phyloP scores from a whole-genome alignment of 2,329 filamentous ascomycete genomes.

The Colletotrichum destructivum region DNA sequence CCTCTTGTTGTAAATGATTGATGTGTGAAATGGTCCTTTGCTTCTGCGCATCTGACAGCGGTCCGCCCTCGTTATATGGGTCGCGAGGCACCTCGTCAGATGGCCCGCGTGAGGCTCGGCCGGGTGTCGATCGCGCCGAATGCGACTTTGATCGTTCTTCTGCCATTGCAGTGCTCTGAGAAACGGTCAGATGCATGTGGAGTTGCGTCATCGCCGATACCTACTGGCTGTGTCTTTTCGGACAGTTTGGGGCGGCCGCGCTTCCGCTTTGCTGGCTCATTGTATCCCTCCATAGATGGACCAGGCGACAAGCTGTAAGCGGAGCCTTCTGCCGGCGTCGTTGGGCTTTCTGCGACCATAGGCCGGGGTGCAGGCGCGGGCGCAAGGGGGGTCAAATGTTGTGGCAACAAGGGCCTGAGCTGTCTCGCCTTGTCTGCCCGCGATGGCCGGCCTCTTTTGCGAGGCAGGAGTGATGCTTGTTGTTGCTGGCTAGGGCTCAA shows the following conservation, averaged over 20 bases:
- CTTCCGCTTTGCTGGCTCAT: constrained; percentile 17
- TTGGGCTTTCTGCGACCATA: constrained; percentile 22
- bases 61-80: constrained; percentile 12
- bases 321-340: constrained; percentile 29
- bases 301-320: constrained; percentile 32
- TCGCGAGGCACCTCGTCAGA: constrained; percentile 18
- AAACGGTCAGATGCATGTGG: neutral
- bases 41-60: constrained; percentile 23
- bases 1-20: constrained; percentile 34
- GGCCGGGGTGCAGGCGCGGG: constrained; percentile 42
- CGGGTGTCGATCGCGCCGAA: constrained; percentile 27
- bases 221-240: constrained; percentile 28
- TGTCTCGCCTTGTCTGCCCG: constrained; percentile 59
- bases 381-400: constrained; percentile 52
- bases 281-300: constrained; percentile 5
- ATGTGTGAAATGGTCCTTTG: constrained; percentile 33
- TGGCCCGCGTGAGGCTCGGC: constrained; percentile 12
- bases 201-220: neutral
- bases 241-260: constrained; percentile 31
- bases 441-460: constrained; percentile 63
- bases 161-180: neutral
- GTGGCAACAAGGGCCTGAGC: constrained; percentile 52
- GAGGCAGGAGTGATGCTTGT: constrained; percentile 44
- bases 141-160: constrained; percentile 20
- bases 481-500: constrained; percentile 26